phyloP scores from a whole-genome alignment of 129 eudicot genomes.

The Tagetes erecta region DNA sequence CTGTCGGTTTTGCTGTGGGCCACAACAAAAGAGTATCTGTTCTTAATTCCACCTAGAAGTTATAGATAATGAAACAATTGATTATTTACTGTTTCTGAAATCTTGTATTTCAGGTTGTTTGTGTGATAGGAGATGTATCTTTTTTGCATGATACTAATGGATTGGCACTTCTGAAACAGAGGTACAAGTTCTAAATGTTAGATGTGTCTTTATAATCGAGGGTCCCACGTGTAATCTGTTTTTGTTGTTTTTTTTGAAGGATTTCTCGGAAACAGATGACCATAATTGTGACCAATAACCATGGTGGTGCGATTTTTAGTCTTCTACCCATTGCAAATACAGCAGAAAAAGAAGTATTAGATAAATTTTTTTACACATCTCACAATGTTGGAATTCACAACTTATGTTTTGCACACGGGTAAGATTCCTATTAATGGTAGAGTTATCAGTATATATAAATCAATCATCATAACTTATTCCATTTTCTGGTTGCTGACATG shows the following conservation, averaged over 20 bases:
- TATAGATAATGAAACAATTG: neutral
- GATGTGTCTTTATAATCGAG: neutral
- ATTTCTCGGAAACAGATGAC: conserved; percentile 64
- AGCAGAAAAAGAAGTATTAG: conserved; percentile 56
- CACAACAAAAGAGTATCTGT: conserved; percentile 56
- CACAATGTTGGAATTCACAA: conserved; percentile 70
- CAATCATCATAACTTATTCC: neutral
- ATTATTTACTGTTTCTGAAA: neutral
- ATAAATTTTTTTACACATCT: conserved; percentile 80
- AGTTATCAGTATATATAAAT: neutral
- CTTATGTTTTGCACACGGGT: conserved; percentile 87
- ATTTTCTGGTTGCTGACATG: conserved; percentile 15
- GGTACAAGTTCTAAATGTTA: conserved; percentile 40
- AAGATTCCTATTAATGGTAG: conserved; percentile 21
- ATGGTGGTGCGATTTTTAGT: conserved; percentile 95
- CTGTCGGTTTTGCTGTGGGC: conserved; percentile 91
- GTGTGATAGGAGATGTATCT: conserved; percentile 89
- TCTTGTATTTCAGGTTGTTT: conserved; percentile 55
- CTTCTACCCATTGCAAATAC: conserved; percentile 79
- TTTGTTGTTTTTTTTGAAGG: conserved; percentile 42
- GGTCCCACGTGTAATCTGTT: conserved; percentile 14
- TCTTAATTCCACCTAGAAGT: neutral
- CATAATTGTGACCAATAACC: conserved; percentile 79
- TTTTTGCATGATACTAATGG: conserved; percentile 97
- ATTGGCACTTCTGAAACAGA: conserved; percentile 62